Base-by-base conservation (phyloP, 306 rosid genomes). In the Vigna trinervia region DNA sequence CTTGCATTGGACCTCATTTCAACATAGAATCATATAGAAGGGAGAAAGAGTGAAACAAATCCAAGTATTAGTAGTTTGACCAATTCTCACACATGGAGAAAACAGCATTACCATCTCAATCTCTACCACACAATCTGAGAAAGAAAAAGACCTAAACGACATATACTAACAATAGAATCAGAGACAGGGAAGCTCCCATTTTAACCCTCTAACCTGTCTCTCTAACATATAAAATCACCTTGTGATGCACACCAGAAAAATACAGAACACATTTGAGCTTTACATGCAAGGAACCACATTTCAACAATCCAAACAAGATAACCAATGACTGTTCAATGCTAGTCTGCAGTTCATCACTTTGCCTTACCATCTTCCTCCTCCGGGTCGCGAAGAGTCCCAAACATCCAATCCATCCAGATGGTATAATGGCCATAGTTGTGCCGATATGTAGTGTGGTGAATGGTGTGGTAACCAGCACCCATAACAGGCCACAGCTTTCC, bases 381-480 rank as follows among this genome's bases (percentile, higher is more conserved):
- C 0, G 98, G 98, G 59, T 92, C 91, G 2, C 87, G 89, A 62
- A 95, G 97, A 0, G 97, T 95, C 28, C 98, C 97, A 1, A 89
- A 95, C 93, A 92, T 88, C 98, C 98, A 95, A 77, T 95, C 98
- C 97, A 95, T 92, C 92, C 91, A 90, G 75, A 95, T 82, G 20
- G 97, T 90, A 72, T 79, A 95, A 72, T 95, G 98, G 45, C 98
- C 98, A 0, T 95, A 95, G 83, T 95, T 95, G 52, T 95, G 97
- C 1, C 97, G 88, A 66, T 92, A 95, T 0, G 97, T 95, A 2
- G 97, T 95, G 15, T 95, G 98, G 83, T 95, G 98, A 70, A 95
- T 88, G 52, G 97, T 89, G 91, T 95, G 98, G 84, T 90, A 92
- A 72, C 98, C 97, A 63, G 98, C 97, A 78, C 98, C 98, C 98